Evolutionary conservation across 441 rosid genomes (phyloP).

Genomic region (Capsella rubella): DNA sequence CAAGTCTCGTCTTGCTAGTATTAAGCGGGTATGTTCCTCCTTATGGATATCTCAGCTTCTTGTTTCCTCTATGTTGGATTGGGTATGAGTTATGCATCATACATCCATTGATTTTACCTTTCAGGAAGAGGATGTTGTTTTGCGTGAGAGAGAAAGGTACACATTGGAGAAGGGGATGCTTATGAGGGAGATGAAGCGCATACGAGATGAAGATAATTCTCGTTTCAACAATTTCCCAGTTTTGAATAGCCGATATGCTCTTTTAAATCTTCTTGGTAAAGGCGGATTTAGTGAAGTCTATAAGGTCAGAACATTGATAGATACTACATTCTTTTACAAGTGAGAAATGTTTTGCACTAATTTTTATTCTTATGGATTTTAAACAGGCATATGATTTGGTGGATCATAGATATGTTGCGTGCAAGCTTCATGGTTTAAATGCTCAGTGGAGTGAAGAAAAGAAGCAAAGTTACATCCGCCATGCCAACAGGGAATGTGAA

Average conservation of each 20-base stretch:
- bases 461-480: constrained; percentile 97
- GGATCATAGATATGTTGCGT: constrained; percentile 96
- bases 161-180: constrained; percentile 97
- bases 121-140: constrained; percentile 88
- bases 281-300: constrained; percentile 99
- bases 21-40: constrained; percentile 79
- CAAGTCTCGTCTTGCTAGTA: constrained; percentile 93
- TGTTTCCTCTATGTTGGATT: constrained; percentile 22
- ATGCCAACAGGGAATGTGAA: constrained; percentile 94
- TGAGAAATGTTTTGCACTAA: constrained; percentile 50
- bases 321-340: constrained; percentile 35
- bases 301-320: constrained; percentile 77
- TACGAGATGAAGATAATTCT: constrained; percentile 98
- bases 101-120: constrained; percentile 40
- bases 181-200: constrained; percentile 97
- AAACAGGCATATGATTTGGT: constrained; percentile 98
- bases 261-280: constrained; percentile 96
- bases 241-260: constrained; percentile 89
- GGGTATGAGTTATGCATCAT: constrained; percentile 18
- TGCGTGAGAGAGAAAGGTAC: constrained; percentile 98
- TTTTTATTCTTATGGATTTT: constrained; percentile 75
- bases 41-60: constrained; percentile 26
- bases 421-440: constrained; percentile 98
- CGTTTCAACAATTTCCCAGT: constrained; percentile 97
- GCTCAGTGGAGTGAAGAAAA: constrained; percentile 99